Conservation (phyloP, 2,329 filamentous ascomycete genomes). For the Aspergillus sp. region DNA sequence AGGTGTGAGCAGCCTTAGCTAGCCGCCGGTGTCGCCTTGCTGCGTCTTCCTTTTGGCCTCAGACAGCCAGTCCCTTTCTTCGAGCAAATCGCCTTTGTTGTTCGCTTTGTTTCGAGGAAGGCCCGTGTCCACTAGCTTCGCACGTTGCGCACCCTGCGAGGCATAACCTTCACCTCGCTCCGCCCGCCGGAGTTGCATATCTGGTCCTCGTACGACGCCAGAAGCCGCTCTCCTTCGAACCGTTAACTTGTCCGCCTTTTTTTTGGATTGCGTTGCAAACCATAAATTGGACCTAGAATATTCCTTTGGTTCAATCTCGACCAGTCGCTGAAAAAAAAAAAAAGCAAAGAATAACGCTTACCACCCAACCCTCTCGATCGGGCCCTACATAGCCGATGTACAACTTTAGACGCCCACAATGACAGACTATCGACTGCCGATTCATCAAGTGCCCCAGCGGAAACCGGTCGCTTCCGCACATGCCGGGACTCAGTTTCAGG, state of each 20-base stretch:
- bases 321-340: background rate
- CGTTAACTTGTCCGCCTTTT: background rate
- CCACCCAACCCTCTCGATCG: background rate
- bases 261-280: background rate
- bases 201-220: conserved; percentile 2
- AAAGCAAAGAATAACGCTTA: conserved; percentile 1
- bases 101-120: background rate
- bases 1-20: conserved; percentile 20
- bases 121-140: background rate
- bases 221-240: conserved; percentile 1
- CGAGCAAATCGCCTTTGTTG: conserved; percentile 2
- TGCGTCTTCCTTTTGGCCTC: background rate
- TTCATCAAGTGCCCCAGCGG: conserved; percentile 33
- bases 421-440: conserved; percentile 39
- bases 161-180: background rate
- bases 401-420: conserved; percentile 31
- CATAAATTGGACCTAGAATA: background rate
- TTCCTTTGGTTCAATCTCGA: background rate
- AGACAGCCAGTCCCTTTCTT: background rate
- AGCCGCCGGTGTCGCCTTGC: conserved; percentile 13
- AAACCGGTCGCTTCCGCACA: conserved; percentile 29
- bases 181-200: conserved; percentile 4
- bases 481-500: conserved; percentile 26
- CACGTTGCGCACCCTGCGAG: background rate
- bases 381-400: conserved; percentile 28